Base-by-base conservation (phyloP, 495 filamentous ascomycete genomes). In the Choiromyces venosus region DNA sequence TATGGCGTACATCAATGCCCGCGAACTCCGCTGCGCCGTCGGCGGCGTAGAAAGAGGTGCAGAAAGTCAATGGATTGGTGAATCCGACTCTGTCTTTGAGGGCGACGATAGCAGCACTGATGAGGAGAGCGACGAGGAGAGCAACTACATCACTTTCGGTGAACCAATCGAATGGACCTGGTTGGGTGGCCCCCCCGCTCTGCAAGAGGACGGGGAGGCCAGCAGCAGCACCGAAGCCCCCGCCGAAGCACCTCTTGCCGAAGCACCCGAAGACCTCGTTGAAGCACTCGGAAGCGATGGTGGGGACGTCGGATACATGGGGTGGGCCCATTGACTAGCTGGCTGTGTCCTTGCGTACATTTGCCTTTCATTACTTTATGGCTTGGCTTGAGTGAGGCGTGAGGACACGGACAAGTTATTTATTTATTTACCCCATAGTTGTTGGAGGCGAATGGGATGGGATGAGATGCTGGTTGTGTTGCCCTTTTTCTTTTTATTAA, bases 41-140 rank as follows among this genome's bases (percentile, higher is more conserved):
- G 75, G 75, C 10, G 75, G 75, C 19, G 75, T 77, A n/a, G 75
- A 77, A 36, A 70, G 75, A 77, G n/a, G 73, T 77, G 69, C n/a
- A 61, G 74, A n/a, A n/a, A 72, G 70, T 25, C 74, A 71, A 0
- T 77, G 74, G 69, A 61, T 69, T 52, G 52, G 33, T 61, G 52
- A 61, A 5, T 61, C 25, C 12, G 52, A 61, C 10, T 33, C 52
- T 12, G 52, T 29, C 10, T 61, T 29, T 61, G 52, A 61, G 18
- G 52, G 12, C 10, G 52, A 16, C 25, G 12, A 18, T 61, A 14
- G 25, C 25, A 61, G 25, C 25, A 33, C 4, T 14, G n/a, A 29
- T 56, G 52, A 29, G 10, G n/a, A 25, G 46, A 56, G 52, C 7
- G 52, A 29, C n/a, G 52, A 7, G 25, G 52, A 16, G 12, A 61